phyloP scores from a whole-genome alignment of 2,329 filamentous ascomycete species.

The Fusarium secorum region DNA sequence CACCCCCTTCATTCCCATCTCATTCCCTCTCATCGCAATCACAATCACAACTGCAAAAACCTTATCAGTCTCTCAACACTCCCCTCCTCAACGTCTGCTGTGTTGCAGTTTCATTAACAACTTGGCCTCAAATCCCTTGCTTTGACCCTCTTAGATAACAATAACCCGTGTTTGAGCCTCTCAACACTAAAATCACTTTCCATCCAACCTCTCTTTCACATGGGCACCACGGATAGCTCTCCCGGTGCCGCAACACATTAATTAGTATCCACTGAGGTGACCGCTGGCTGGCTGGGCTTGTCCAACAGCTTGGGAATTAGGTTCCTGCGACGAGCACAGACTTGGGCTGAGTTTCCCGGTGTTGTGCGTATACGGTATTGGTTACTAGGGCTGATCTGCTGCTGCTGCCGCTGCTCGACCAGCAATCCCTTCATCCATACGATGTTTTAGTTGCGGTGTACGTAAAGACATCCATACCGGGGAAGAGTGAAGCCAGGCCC shows the following conservation, averaged over 20 bases:
- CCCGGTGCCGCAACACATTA: conserved; percentile 16
- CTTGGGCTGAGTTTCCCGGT: conserved; percentile 7
- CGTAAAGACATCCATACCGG: conserved; percentile 1
- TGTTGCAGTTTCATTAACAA: not conserved
- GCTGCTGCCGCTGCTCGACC: not conserved
- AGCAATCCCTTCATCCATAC: conserved; percentile 13
- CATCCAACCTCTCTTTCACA: conserved; percentile 30
- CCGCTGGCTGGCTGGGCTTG: conserved; percentile 11
- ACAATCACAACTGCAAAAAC: not conserved
- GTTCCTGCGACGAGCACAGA: conserved; percentile 31
- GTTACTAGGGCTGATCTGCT: conserved; percentile 15
- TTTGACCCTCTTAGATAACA: conserved; percentile 10
- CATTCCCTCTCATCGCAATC: not conserved
- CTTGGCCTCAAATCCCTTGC: conserved; percentile 2
- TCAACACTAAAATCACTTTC: conserved; percentile 20
- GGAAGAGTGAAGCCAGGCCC: conserved; percentile 13
- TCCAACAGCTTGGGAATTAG: conserved; percentile 38
- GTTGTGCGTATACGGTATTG: conserved; percentile 2
- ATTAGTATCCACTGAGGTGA: conserved; percentile 28
- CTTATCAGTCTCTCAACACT: conserved; percentile 29
- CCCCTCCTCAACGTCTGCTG: conserved; percentile 16
- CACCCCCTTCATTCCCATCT: conserved; percentile 18
- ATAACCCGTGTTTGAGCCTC: not conserved
- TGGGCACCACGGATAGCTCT: conserved; percentile 14
- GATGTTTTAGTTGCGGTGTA: conserved; percentile 32